Percentiles rank a stretch among this genome's conserved stretches.
Evolutionary conservation across 345 rosid species (phyloP).

Genomic region (Alliaria petiolata): DNA sequence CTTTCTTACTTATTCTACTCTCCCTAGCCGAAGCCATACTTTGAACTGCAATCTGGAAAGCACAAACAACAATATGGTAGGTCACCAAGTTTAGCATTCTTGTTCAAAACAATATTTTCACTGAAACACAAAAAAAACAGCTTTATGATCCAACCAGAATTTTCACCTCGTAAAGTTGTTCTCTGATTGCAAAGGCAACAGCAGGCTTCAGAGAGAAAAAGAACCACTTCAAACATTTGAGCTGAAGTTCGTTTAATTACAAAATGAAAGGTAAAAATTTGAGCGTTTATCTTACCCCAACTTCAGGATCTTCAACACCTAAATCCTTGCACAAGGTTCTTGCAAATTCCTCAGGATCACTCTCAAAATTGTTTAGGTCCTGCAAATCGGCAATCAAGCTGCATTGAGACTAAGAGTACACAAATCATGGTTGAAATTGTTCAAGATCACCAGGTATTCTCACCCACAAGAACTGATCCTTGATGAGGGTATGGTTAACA

Average conservation of each 20-base stretch:
- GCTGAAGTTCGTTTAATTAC: background rate
- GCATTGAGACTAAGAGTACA: background rate
- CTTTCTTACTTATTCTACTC: slow-evolving; percentile 79
- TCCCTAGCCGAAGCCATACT: slow-evolving; percentile 88
- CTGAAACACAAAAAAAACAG: background rate
- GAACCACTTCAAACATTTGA: background rate
- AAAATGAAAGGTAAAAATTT: background rate
- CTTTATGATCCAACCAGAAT: background rate
- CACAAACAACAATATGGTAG: background rate
- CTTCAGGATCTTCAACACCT: slow-evolving; percentile 89
- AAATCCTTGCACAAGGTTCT: slow-evolving; percentile 81
- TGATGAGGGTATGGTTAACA: slow-evolving; percentile 83
- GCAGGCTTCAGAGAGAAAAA: slow-evolving; percentile 66
- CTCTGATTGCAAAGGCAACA: slow-evolving; percentile 90
- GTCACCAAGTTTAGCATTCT: background rate
- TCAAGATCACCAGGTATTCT: slow-evolving; percentile 20
- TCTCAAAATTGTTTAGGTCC: slow-evolving; percentile 91
- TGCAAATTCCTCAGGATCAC: slow-evolving; percentile 94
- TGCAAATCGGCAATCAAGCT: slow-evolving; percentile 25
- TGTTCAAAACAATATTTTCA: background rate
- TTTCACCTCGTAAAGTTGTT: slow-evolving; percentile 87
- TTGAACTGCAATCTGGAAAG: slow-evolving; percentile 73
- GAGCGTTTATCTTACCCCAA: slow-evolving; percentile 57
- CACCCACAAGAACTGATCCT: slow-evolving; percentile 94
- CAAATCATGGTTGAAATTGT: background rate